Evolutionary conservation across 2,329 filamentous ascomycete genomes (phyloP), one percentile per base, ranked within the genome.

Genomic region (Cephalotrichum gorgonifer): DNA sequence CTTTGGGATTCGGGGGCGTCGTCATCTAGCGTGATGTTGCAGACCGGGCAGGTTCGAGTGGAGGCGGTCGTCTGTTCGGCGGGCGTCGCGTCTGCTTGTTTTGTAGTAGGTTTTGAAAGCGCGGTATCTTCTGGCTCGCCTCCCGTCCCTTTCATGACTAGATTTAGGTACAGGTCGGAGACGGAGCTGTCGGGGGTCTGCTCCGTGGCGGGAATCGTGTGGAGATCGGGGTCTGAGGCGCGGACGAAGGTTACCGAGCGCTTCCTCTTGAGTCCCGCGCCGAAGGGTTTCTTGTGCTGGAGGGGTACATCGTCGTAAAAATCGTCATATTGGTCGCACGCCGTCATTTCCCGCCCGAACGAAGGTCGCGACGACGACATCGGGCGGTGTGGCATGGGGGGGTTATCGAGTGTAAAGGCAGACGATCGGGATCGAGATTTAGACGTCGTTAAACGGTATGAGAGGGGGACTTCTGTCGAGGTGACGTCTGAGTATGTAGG

Each of bases 81-180:
- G 4, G 54, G 46, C 46, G 50, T 8, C 27, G 47, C 48, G n/a
- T 44, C 46, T n/a, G 23, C 47, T 3, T 49, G 17, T 5, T 50
- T 15, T 12, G 20, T 15, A 11, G 30, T 3, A 11, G 44, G 14
- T 15, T 15, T 33, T 33, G 30, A 33, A 33, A 15, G 30, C 6
- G 46, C 46, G 7, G 15, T 33, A 5, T 20, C 48, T 20, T 48
- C 49, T 12, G 43, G 17, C 6, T 51, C 20, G 27, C 30, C 26
- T 22, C 52, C 39, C 14, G 51, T 41, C 7, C 71, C 69, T 1
- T 71, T 70, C n/a, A 86, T 66, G 20, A 88, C 84, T 51, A 88
- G 73, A 52, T 74, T 78, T 25, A 86, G 73, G 56, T 88, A 88
- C 43, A 79, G 65, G 50, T 86, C 79, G 4, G 52, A 25, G 11